Evolutionary conservation across 768 basidiomycete species (phyloP).

Genomic region (Stropharia rugosoannulata): DNA sequence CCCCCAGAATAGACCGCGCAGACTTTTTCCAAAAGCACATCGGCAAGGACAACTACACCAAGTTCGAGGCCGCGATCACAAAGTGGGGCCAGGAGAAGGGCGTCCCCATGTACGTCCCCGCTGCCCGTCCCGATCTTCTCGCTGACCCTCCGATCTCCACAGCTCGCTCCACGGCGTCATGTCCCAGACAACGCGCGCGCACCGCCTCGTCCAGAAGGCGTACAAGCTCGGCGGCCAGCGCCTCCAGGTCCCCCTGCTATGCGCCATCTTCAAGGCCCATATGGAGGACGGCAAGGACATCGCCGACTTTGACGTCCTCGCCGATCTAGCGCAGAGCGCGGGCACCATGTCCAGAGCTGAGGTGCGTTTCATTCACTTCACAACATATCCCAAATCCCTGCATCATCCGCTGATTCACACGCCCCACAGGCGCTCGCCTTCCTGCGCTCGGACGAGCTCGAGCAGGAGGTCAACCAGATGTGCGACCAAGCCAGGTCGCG

Average conservation of each 20-base stretch:
- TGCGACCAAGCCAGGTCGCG: slow-evolving; percentile 60
- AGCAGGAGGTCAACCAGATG: slow-evolving; percentile 61
- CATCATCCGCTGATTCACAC: not conserved
- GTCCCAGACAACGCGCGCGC: slow-evolving; percentile 65
- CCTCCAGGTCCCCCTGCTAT: slow-evolving; percentile 55
- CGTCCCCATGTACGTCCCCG: slow-evolving; percentile 47
- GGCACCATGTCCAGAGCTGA: slow-evolving; percentile 60
- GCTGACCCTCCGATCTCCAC: not conserved
- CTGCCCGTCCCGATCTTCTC: not conserved
- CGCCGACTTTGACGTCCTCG: slow-evolving; percentile 49
- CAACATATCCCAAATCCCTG: not conserved
- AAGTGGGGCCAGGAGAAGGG: slow-evolving; percentile 58
- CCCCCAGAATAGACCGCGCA: slow-evolving; percentile 36
- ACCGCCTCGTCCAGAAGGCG: slow-evolving; percentile 72
- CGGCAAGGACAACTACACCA: slow-evolving; percentile 49
- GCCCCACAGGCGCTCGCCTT: slow-evolving; percentile 57
- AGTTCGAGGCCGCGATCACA: slow-evolving; percentile 39
- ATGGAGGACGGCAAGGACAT: slow-evolving; percentile 67
- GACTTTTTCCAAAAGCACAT: slow-evolving; percentile 46
- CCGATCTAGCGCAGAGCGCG: slow-evolving; percentile 52
- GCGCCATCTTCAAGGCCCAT: slow-evolving; percentile 63
- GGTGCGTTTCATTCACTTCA: slow-evolving; percentile 35
- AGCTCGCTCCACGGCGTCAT: slow-evolving; percentile 63
- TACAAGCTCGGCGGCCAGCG: slow-evolving; percentile 59
- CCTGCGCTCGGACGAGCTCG: slow-evolving; percentile 62